Base-by-base conservation (phyloP, 1,139 yeast genomes). In the Casaregolazyma suthepensis region DNA sequence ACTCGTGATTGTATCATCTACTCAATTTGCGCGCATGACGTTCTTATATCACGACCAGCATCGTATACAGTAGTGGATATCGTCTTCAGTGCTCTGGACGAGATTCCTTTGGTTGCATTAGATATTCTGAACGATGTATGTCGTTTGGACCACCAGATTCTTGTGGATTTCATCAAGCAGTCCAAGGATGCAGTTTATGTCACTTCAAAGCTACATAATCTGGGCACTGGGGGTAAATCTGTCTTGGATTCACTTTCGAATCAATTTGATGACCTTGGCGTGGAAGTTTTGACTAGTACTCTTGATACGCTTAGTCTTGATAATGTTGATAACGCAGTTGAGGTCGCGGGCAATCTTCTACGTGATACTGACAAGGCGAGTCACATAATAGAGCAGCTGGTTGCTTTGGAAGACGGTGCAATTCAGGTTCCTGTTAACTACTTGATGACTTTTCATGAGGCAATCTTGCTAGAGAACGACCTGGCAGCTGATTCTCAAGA, bases 261-360 rank as follows among this genome's bases (percentile, higher is more conserved):
- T 13, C 26, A 31, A 17, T 45, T 38, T 4, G 20, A n/a, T 15
- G 40, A 35, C 17, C 20, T 45, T 13, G 42, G 19, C 7, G 35
- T 38, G 15, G 40, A 29, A 17, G 37, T 45, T 31, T 10, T 45
- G 22, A 17, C 37, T n/a, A 45, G 17, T 7, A 45, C 42, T 38
- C 22, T 45, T 19, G 19, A n/a, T 12, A 31, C 19, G 6, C 48
- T 45, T n/a, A 45, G 13, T 9, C 40, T 48, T 2, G 44, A 48
- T 13, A 31, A 40, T n/a, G 40, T 48, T 12, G 45, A 40, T 13
- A 35, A 26, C 17, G 40, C 43, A 12, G 20, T 48, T 13, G 50
- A 48, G 18, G 43, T 48, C 37, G 50, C 45, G 17, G 40, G 40
- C 22, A n/a, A 48, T 29, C 19, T 48, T 7, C 40, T 44, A 44